Evolutionary conservation across 1,139 yeast species (phyloP).

Genomic region (Nakaseomyces nivariensis): DNA sequence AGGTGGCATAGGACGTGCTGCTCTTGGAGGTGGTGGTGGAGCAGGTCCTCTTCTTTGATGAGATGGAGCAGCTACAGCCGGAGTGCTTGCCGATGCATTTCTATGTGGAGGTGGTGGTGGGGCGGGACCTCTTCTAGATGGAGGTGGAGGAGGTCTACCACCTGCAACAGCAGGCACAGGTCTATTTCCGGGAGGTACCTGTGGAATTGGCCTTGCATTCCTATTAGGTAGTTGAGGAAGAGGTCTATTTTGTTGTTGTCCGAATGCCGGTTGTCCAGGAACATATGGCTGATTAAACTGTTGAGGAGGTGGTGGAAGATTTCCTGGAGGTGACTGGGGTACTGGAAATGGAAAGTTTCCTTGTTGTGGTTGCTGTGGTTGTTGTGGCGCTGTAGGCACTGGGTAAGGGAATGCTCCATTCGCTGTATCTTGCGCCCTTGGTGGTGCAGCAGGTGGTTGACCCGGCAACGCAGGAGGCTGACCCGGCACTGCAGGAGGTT

Average conservation of each 20-base stretch:
- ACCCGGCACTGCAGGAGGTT: conserved; percentile 9
- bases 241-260: conserved; percentile 5
- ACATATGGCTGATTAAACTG: conserved; percentile 32
- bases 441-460: conserved; percentile 11
- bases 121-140: conserved; percentile 26
- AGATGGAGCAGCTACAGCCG: neutral
- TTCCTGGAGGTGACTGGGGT: conserved; percentile 26
- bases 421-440: conserved; percentile 14
- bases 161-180: conserved; percentile 21
- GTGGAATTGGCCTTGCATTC: conserved; percentile 29
- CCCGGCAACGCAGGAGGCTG: conserved; percentile 11
- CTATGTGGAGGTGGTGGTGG: conserved; percentile 23
- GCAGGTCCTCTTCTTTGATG: conserved; percentile 12
- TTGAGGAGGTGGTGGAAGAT: conserved; percentile 16
- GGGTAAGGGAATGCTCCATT: conserved; percentile 20
- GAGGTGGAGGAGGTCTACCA: conserved; percentile 31
- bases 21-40: conserved; percentile 20
- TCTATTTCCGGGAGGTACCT: conserved; percentile 32
- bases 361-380: conserved; percentile 6
- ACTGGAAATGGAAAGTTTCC: conserved; percentile 15
- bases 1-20: conserved; percentile 14
- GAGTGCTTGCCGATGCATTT: neutral
- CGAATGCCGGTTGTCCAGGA: conserved; percentile 19
- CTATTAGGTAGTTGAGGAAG: conserved; percentile 17
- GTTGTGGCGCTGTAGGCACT: conserved; percentile 17